Evolutionary conservation across 1,284 basidiomycete species (phyloP).

Genomic region (Melampsora larici-populina): DNA sequence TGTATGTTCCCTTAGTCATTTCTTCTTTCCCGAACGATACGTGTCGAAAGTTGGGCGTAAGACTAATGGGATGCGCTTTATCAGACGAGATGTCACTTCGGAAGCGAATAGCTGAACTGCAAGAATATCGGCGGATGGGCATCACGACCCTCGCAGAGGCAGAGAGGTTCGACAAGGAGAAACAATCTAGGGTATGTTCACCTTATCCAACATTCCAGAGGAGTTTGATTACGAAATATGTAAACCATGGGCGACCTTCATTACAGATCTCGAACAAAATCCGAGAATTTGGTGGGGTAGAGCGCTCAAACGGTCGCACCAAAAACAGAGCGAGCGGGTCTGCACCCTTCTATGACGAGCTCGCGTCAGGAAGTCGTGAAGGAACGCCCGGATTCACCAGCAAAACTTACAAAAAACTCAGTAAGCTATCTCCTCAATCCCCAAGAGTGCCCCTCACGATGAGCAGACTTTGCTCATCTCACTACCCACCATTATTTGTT

Average conservation of each 20-base stretch:
- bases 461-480: slow-evolving; percentile 61
- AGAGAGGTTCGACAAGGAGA: slow-evolving; percentile 76
- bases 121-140: slow-evolving; percentile 79
- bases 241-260: slow-evolving; percentile 24
- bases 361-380: neutral
- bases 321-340: slow-evolving; percentile 46
- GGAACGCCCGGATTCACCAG: slow-evolving; percentile 33
- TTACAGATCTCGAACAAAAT: slow-evolving; percentile 22
- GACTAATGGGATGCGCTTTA: neutral
- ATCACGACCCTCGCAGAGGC: slow-evolving; percentile 77
- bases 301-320: slow-evolving; percentile 51
- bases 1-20: slow-evolving; percentile 60
- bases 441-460: slow-evolving; percentile 63
- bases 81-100: slow-evolving; percentile 78
- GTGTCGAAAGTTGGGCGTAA: neutral
- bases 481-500: neutral
- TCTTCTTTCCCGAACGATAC: neutral
- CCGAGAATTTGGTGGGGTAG: slow-evolving; percentile 20
- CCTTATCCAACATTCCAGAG: neutral
- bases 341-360: slow-evolving; percentile 13
- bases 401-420: slow-evolving; percentile 42
- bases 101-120: slow-evolving; percentile 80
- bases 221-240: slow-evolving; percentile 58
- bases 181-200: slow-evolving; percentile 65
- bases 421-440: slow-evolving; percentile 32